phyloP scores from a whole-genome alignment of 2,329 filamentous ascomycete species.

The Chrysoporthe puriensis region DNA sequence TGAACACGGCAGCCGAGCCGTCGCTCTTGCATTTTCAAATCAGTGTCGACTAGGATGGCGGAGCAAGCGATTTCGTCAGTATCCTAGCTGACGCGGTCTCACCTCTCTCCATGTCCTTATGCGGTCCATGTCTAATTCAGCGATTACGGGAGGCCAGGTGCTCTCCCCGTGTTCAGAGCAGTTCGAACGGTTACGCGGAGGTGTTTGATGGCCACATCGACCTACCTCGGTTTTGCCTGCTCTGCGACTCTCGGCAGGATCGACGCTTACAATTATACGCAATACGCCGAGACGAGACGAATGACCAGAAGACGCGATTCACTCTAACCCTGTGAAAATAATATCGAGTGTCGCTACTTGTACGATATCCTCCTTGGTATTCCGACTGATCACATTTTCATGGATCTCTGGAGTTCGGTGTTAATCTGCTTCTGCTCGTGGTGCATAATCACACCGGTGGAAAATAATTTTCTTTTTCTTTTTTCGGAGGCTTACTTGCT shows the following conservation, averaged over 20 bases:
- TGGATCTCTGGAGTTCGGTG: slow-evolving; percentile 19
- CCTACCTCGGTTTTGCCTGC: neutral
- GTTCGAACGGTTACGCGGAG: neutral
- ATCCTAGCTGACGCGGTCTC: neutral
- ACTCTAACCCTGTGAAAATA: slow-evolving; percentile 11
- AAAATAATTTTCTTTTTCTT: slow-evolving; percentile 17
- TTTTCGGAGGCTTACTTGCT: slow-evolving; percentile 15
- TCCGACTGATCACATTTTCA: slow-evolving; percentile 17
- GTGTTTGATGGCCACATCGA: neutral
- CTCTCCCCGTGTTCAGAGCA: neutral
- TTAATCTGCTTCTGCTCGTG: slow-evolving; percentile 13
- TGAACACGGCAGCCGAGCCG: neutral
- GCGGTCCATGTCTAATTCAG: neutral
- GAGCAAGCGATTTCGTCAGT: neutral
- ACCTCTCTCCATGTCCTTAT: neutral
- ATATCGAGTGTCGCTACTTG: slow-evolving; percentile 12
- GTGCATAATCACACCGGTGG: slow-evolving; percentile 25
- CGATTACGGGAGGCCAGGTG: neutral
- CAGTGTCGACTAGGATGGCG: neutral
- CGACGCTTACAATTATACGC: neutral
- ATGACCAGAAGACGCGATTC: slow-evolving; percentile 15
- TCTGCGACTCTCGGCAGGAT: neutral
- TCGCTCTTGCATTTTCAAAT: neutral
- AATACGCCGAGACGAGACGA: slow-evolving; percentile 19
- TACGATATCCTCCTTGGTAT: slow-evolving; percentile 18